Evolutionary conservation across 2,329 filamentous ascomycete species (phyloP), one percentile per base, ranked within the genome.

Genomic region (Orbilia javanica): DNA sequence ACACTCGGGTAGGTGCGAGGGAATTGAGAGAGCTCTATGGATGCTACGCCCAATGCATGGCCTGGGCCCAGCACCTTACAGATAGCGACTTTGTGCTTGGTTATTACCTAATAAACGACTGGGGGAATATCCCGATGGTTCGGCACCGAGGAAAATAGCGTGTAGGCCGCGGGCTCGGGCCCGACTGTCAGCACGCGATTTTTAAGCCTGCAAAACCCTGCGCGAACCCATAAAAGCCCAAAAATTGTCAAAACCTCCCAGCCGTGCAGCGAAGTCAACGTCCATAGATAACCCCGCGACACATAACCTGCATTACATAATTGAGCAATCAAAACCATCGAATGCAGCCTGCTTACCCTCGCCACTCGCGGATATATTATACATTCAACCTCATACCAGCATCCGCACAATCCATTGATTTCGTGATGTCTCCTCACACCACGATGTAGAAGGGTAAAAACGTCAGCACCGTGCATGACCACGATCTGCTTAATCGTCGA

Each of bases 1-100:
- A 57, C 27, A 22, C n/a, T 57, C 52, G 27, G 52, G 52, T 36
- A 11, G 52, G n/a, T 57, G 52, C 29, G 52, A 57, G n/a, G 29
- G 52, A 13, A 53, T 22, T 25, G 13, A 52, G 15, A 20, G 44
- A 48, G 44, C 44, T 48, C 52, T 31, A 27, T 13, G 11, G 8
- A 44, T 4, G 36, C 36, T 5, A 57, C 52, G 31, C 52, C 52
- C 52, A 57, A 57, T 57, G 29, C 52, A 57, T 15, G 52, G 50
- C 25, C 11, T n/a, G 29, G 52, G 52, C 52, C 25, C 48, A 52
- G 48, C 20, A 22, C 48, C 48, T 48, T 27, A 20, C 48, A 27
- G 25, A 52, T 20, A 31, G 25, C 29, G 50, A 11, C 7, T 31
- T 31, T 31, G 29, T 31, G 29, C 7, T 31, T 31, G 27, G 6